These are phyloP conservation scores for Fraxinus sp. DNA, from an alignment of 305 asterid genomes.

Conservation along the genomic window DNA sequence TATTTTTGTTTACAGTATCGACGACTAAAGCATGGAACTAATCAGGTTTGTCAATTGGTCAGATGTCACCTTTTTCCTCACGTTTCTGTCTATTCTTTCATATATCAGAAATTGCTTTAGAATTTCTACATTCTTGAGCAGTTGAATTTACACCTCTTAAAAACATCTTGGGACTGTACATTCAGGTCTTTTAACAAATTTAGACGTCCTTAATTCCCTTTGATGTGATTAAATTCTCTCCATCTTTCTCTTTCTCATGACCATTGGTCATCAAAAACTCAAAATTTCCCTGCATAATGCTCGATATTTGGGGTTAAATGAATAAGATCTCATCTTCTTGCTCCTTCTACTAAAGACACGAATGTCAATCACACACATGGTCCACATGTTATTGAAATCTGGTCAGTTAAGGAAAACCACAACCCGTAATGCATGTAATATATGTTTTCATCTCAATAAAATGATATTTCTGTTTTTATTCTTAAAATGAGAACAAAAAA, in stretches of 20 bases:
- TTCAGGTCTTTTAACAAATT: not conserved
- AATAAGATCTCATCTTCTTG: not conserved
- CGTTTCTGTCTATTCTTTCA: constrained; percentile 19
- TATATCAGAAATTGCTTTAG: constrained; percentile 15
- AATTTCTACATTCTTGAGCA: constrained; percentile 8
- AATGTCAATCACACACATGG: not conserved
- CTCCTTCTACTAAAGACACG: not conserved
- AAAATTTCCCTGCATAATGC: not conserved
- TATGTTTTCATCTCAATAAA: not conserved
- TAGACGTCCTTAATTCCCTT: not conserved
- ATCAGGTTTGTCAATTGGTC: constrained; percentile 62
- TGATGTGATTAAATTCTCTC: not conserved
- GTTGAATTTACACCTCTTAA: not conserved
- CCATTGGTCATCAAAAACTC: not conserved
- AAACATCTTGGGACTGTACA: not conserved
- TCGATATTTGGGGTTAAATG: not conserved
- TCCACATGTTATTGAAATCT: constrained; percentile 3
- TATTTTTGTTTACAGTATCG: constrained; percentile 71
- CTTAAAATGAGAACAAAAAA: not conserved
- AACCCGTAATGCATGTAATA: not conserved
- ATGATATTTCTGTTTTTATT: constrained; percentile 1
- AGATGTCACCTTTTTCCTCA: constrained; percentile 22
- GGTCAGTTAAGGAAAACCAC: constrained; percentile 10
- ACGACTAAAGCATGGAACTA: constrained; percentile 91
- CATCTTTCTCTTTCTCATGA: not conserved